phyloP scores from a whole-genome alignment of 2,329 filamentous ascomycete species.

The Immersiporthe knoxdaviesiana region DNA sequence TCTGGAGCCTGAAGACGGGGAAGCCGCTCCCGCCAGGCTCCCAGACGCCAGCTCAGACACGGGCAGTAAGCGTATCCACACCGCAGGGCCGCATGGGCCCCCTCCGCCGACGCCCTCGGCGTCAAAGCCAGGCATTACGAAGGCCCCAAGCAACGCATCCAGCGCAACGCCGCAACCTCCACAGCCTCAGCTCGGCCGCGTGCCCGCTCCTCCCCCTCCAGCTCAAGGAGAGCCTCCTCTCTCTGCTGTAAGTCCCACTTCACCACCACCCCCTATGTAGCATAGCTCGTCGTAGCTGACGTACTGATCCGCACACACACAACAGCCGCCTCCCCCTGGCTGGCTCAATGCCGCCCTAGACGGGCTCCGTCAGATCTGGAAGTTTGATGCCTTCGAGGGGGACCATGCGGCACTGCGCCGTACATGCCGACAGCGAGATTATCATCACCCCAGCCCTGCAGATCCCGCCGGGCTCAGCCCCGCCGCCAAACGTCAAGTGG shows the following conservation, averaged over 20 bases:
- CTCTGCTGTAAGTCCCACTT: constrained; percentile 60
- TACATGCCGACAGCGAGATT: constrained; percentile 72
- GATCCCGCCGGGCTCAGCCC: constrained; percentile 50
- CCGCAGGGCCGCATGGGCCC: constrained; percentile 56
- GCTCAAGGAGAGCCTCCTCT: constrained; percentile 59
- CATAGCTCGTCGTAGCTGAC: constrained; percentile 34
- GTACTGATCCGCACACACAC: constrained; percentile 29
- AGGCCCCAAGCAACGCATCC: constrained; percentile 25
- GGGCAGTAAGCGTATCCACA: constrained; percentile 39
- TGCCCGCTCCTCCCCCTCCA: constrained; percentile 69
- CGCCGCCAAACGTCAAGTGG: constrained; percentile 69
- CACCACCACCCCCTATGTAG: constrained; percentile 27
- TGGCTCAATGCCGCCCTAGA: constrained; percentile 82
- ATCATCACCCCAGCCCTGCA: constrained; percentile 56
- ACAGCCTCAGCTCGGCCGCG: constrained; percentile 59
- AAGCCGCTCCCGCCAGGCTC: constrained; percentile 46
- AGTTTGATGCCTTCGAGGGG: constrained; percentile 84
- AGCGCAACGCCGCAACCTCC: constrained; percentile 45
- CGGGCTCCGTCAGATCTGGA: constrained; percentile 71
- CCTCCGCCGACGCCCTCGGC: constrained; percentile 45
- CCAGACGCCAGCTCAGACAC: constrained; percentile 48
- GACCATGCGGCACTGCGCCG: constrained; percentile 85
- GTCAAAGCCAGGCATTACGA: constrained; percentile 30
- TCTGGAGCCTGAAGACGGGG: constrained; percentile 49
- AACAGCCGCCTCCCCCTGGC: constrained; percentile 84